A percentile compares a stretch with the other conserved stretches of the same genome.
These are phyloP conservation scores for Talaromyces rugulosus DNA, from an alignment of 2,329 filamentous ascomycete genomes.

Conservation along the genomic window DNA sequence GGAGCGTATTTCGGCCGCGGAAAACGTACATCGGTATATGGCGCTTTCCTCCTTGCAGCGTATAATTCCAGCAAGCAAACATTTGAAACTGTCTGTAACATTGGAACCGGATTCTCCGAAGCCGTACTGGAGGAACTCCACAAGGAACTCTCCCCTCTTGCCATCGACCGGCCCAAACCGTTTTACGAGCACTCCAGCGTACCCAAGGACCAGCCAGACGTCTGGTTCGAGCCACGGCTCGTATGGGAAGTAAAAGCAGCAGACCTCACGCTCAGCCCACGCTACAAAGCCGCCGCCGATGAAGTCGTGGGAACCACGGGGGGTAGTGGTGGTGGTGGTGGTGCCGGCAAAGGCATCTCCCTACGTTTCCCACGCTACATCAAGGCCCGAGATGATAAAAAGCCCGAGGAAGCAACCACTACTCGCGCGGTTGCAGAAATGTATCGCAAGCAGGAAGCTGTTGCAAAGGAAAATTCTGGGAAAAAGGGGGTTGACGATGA, in stretches of 20 bases:
- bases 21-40: constrained; percentile 93
- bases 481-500: constrained; percentile 94
- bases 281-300: constrained; percentile 85
- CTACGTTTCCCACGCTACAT: constrained; percentile 92
- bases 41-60: constrained; percentile 90
- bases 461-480: constrained; percentile 74
- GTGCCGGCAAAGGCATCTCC: constrained; percentile 67
- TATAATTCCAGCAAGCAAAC: constrained; percentile 76
- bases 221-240: constrained; percentile 92
- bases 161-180: constrained; percentile 87
- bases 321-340: constrained; percentile 32
- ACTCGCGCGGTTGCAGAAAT: constrained; percentile 88
- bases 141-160: constrained; percentile 66
- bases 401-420: constrained; percentile 81
- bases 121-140: constrained; percentile 87
- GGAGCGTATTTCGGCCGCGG: constrained; percentile 93
- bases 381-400: constrained; percentile 89
- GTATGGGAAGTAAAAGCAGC: constrained; percentile 99
- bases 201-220: constrained; percentile 90
- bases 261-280: constrained; percentile 84
- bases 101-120: constrained; percentile 95
- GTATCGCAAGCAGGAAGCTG: constrained; percentile 92
- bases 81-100: constrained; percentile 97
- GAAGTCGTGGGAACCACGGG: constrained; percentile 70
- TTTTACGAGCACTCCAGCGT: constrained; percentile 85